phyloP scores from a whole-genome alignment of 306 rosid species.

The Clitoria ternatea region DNA sequence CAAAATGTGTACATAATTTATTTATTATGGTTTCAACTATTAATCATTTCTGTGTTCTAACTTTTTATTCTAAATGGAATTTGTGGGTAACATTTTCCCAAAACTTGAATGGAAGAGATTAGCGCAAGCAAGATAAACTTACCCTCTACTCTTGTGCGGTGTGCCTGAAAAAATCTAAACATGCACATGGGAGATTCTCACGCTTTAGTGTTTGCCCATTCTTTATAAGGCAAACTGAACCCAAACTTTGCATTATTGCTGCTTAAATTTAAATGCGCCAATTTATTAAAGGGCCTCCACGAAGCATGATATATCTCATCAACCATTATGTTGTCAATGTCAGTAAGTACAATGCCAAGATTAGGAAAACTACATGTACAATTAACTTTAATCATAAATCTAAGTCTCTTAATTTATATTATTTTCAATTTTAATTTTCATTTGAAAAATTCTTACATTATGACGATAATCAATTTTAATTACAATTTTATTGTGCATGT shows the following conservation, averaged over 20 bases:
- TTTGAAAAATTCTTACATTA: too few relatives aligned
- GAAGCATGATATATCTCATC: neutral
- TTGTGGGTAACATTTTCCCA: neutral
- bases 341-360: too few relatives aligned
- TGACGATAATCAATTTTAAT: too few relatives aligned
- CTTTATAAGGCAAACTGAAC: neutral
- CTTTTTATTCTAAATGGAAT: neutral
- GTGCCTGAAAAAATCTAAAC: neutral
- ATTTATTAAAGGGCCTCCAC: neutral
- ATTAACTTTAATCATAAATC: too few relatives aligned
- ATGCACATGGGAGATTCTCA: conserved; percentile 16
- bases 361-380: too few relatives aligned
- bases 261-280: neutral
- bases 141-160: neutral
- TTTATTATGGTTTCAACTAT: neutral
- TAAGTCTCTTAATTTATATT: too few relatives aligned
- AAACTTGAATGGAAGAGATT: neutral
- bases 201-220: neutral
- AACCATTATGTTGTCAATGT: neutral
- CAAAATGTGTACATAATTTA: too few relatives aligned
- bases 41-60: neutral
- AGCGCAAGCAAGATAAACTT: neutral
- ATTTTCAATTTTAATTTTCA: too few relatives aligned
- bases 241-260: neutral
- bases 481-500: too few relatives aligned